phyloP scores from a whole-genome alignment of 768 basidiomycete genomes.

The Amanita rubescens region DNA sequence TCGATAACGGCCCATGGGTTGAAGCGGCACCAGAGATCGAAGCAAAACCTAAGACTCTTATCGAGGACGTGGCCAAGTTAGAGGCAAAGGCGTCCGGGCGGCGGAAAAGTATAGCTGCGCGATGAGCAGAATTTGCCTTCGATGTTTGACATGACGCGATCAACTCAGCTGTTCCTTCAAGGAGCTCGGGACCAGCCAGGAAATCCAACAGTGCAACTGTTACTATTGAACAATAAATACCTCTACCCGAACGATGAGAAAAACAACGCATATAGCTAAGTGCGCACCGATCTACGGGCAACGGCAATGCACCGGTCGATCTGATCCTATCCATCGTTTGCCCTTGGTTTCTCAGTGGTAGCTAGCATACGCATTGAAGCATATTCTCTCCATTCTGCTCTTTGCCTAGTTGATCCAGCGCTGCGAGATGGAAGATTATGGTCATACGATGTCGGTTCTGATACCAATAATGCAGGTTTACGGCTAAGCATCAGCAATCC shows the following conservation, averaged over 20 bases:
- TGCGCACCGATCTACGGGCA: conserved; percentile 73
- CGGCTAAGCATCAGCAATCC: too few relatives aligned
- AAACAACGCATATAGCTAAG: neutral
- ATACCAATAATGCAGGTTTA: too few relatives aligned
- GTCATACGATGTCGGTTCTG: too few relatives aligned
- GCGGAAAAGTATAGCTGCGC: conserved; percentile 53
- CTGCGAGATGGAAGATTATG: too few relatives aligned
- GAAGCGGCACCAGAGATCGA: conserved; percentile 75
- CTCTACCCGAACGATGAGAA: conserved; percentile 43
- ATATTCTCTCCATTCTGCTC: too few relatives aligned
- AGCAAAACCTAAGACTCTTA: conserved; percentile 97
- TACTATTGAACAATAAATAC: conserved; percentile 87
- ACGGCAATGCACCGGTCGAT: too few relatives aligned
- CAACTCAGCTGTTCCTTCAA: conserved; percentile 68
- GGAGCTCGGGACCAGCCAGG: conserved; percentile 83
- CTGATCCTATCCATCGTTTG: conserved; percentile 77
- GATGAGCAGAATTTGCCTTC: conserved; percentile 93
- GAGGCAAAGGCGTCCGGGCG: conserved; percentile 16
- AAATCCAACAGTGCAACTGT: conserved; percentile 79
- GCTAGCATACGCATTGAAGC: too few relatives aligned
- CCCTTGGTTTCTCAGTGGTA: conserved; percentile 68
- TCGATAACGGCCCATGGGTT: conserved; percentile 48
- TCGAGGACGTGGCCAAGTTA: conserved; percentile 60
- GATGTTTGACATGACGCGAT: conserved; percentile 88
- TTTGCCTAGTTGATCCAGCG: too few relatives aligned